Evolutionary conservation across 78 protist genomes (phyloP), one percentile per base, ranked within the genome.

Genomic region (Speleostelium caveatum): DNA sequence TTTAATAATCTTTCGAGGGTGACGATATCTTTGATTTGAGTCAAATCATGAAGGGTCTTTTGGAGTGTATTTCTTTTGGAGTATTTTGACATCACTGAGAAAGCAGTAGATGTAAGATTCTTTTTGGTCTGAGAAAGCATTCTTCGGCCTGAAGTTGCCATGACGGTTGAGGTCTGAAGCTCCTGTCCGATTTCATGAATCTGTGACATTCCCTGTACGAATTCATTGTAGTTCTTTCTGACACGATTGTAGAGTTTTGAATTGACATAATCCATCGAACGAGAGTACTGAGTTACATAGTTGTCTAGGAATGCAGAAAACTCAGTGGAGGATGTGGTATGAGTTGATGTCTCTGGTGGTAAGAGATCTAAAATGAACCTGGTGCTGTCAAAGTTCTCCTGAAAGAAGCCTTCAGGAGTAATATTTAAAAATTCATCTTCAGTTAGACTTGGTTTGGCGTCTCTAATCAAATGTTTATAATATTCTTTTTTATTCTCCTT

Each of bases 191-290:
- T 69, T 26, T 88, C 94, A 38, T 88, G 94, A 67, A 88, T 88
- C 61, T 88, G 94, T 55, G 94, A 68, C 94, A 88, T 88, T 17
- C 94, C 94, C 38, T 88, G 78, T 0, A 88, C 94, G 28, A 88
- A 88, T n/a, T 76, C 94, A 17, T 72, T 75, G 38, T 88, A 88
- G 55, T 88, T 88, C 58, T 78, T 78, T 30, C 75, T 66, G 12
- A 88, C 94, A 1, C 79, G 22, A 72, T 67, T 88, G 55, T 69
- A 76, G 1, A 88, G 5, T 55, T 67, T 88, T 2, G 87, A 75
- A 30, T 88, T 88, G 0, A 88, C 79, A 49, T 76, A 76, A 66
- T 88, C 94, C 79, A 83, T 69, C 19, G 72, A 73, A 21, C 79
- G 16, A 17, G 91, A 24, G 45, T 39, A 83, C 17, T 67, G 53